Base-by-base conservation (phyloP, 2,329 filamentous ascomycete species). In the Stachybotrys chlorohalonatus region DNA sequence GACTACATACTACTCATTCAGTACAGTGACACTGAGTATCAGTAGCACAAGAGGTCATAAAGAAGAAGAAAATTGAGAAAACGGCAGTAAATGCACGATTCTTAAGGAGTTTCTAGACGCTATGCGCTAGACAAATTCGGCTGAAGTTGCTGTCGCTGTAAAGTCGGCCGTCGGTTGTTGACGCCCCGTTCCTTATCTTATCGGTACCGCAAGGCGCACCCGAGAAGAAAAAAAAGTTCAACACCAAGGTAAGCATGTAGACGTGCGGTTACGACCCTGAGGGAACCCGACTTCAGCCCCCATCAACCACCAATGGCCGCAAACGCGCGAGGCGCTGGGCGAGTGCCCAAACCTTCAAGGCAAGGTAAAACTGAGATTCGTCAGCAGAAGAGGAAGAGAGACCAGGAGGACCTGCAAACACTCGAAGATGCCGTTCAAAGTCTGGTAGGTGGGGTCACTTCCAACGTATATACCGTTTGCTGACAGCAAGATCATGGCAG, bases 321-420 rank as follows among this genome's bases (percentile, higher is more conserved):
- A 51, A 57, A 59, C 57, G 59, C 57, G 54, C 60, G 59, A 55
- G 54, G 57, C 24, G 53, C 65, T 30, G 61, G 56, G 52, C 63
- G 63, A 53, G 57, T 54, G 42, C 56, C 62, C 42, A 68, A 63
- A 53, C 53, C 58, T 2, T 64, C 55, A 7, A 70, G 64, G 55
- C 63, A 63, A 31, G 63, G 61, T 6, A 70, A 66, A 6, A 65
- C 64, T 0, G 69, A 72, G 39, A 54, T 63, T 17, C 64, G 70
- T 2, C 66, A 70, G 46, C 64, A 71, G 55, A 73, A 73, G 58
- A 60, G 70, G 30, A 72, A 73, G 64, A 63, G 68, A 47, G 68
- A 70, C 8, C 64, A 70, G 55, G 68, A 73, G 36, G 64, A 68
- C 52, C 55, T 73, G 32, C 63, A 68, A 39, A 62, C 66, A 49